Evolutionary conservation across 2,329 filamentous ascomycete genomes (phyloP).

Genomic region (Claviceps africana): DNA sequence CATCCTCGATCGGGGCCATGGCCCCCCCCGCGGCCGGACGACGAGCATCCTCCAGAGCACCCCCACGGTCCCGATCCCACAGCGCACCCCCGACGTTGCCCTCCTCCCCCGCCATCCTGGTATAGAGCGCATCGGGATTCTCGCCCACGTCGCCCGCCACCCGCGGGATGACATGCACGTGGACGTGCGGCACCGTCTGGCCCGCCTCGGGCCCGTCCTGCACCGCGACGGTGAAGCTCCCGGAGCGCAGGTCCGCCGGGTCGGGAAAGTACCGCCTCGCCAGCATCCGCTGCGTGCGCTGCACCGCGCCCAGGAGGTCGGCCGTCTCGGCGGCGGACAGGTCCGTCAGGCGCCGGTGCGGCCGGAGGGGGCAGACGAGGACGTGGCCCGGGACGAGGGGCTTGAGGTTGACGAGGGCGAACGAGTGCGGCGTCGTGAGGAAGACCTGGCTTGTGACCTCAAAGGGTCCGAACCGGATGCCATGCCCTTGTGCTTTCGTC

Average conservation of each 20-base stretch:
- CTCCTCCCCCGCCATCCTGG: conserved; percentile 67
- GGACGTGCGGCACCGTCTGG: conserved; percentile 86
- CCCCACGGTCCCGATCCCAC: conserved; percentile 32
- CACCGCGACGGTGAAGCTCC: conserved; percentile 84
- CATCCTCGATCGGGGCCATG: conserved; percentile 61
- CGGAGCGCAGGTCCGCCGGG: conserved; percentile 30
- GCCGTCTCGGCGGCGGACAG: conserved; percentile 55
- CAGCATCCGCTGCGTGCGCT: conserved; percentile 67
- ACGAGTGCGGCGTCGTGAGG: conserved; percentile 63
- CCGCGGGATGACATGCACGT: conserved; percentile 82
- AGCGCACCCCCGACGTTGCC: conserved; percentile 67
- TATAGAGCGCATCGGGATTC: conserved; percentile 59
- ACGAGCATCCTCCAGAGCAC: not conserved
- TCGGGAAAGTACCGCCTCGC: conserved; percentile 39
- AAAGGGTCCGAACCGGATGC: conserved; percentile 59
- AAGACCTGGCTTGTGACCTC: conserved; percentile 72
- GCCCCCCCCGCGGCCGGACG: conserved; percentile 34
- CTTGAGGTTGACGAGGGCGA: conserved; percentile 89
- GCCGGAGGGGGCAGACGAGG: conserved; percentile 63
- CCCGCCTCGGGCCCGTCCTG: conserved; percentile 85
- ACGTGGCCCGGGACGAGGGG: conserved; percentile 88
- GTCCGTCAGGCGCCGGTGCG: conserved; percentile 60
- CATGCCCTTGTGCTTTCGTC: conserved; percentile 9
- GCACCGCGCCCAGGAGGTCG: conserved; percentile 80
- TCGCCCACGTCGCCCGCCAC: conserved; percentile 33